Percentiles rank a stretch among this genome's conserved stretches.
Conservation (phyloP, 257 asterid species). For the Plantago elongata region DNA sequence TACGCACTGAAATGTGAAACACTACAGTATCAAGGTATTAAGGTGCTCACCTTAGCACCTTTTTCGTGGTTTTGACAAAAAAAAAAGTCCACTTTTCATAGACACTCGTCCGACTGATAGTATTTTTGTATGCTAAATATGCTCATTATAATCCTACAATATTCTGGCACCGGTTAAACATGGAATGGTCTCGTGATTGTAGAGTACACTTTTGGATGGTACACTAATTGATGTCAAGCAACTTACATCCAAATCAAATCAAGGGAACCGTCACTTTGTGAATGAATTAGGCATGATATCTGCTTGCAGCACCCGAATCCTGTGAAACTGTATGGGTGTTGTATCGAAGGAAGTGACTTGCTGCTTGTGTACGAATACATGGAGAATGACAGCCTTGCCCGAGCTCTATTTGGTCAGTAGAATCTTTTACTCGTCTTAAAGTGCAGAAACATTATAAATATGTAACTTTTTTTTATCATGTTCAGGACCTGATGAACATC, state of each 20-base stretch:
- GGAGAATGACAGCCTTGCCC: slow-evolving; percentile 60
- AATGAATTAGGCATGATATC: slow-evolving; percentile 59
- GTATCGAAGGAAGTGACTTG: slow-evolving; percentile 54
- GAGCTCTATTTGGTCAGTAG: slow-evolving; percentile 42
- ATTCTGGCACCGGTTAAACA: too few species aligned
- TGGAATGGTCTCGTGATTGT: background rate
- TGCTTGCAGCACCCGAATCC: slow-evolving; percentile 59
- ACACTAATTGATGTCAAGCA: slow-evolving; percentile 53
- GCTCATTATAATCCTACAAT: background rate
- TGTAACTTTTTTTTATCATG: background rate
- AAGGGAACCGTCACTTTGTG: slow-evolving; percentile 61
- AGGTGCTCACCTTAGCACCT: too few species aligned
- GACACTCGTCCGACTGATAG: too few species aligned
- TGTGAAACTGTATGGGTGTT: slow-evolving; percentile 55
- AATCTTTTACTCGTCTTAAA: background rate
- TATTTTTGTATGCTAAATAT: too few species aligned
- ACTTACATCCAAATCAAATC: slow-evolving; percentile 57
- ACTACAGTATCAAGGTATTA: too few species aligned
- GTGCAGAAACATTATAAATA: background rate
- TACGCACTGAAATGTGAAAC: too few species aligned
- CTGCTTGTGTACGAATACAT: slow-evolving; percentile 57
- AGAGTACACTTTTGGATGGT: slow-evolving; percentile 54
- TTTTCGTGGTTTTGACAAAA: too few species aligned
- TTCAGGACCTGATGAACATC: slow-evolving; percentile 41
- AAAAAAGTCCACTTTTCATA: too few species aligned